Base-by-base conservation (phyloP, 2,329 filamentous ascomycete genomes). In the Raffaelea ambrosiae region DNA sequence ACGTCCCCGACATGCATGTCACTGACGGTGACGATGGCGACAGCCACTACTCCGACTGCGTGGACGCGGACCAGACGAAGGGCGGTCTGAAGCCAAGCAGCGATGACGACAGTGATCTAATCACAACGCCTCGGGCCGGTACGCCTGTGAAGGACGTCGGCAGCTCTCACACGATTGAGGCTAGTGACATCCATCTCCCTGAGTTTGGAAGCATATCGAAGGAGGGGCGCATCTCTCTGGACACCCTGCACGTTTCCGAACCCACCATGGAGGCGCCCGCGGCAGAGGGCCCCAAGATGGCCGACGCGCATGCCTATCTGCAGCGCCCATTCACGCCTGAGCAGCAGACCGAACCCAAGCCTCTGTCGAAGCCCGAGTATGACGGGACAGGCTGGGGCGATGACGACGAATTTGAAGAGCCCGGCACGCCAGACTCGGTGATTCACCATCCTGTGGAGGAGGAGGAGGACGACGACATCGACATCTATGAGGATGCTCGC, bases 391-490 rank as follows among this genome's bases (percentile, higher is more conserved):
- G 79, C 46, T 78, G 79, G 75, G 76, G 77, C 9, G 72, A 77
- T 36, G 71, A 72, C 38, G 70, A 75, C 29, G 74, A 77, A 43
- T 74, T 69, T 47, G 72, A 76, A 1, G 82, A 84, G 53, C 80
- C 81, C 10, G 78, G 81, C 31, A 94, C 88, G 8, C 90, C 91
- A 14, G 86, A 89, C 44, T 97, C 91, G 7, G 90, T 97, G 20
- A 91, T 96, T 54, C 86, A 87, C 52, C 86, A 90, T 58, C 80
- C 82, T 2, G 64, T 87, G 43, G 64, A 68, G 3, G 69, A 73
- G 40, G 57, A 62, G 20, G 65, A 68, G n/a, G 18, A 51, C 5
- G 51, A 50, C 5, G 51, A 54, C 2, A 48, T 40, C 5, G 48
- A 53, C 8, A 31, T 44, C 4, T 51, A 47, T 9, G 69, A 74